Percentiles rank a stretch among this genome's conserved stretches.
phyloP scores from a whole-genome alignment of 805 yeast species.

The Kregervanrija delftensis region DNA sequence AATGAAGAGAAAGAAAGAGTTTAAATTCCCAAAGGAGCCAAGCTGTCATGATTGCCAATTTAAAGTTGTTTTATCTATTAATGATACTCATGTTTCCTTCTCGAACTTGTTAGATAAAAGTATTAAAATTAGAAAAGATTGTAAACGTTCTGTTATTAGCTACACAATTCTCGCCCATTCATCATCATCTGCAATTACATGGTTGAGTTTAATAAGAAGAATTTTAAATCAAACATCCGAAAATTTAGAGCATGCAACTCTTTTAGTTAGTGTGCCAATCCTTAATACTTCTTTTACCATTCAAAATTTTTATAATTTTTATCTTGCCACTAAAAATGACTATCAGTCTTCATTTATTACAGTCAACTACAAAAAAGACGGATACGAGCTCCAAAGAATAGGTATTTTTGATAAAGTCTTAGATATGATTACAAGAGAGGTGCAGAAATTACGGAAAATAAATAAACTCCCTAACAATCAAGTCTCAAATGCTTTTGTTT shows the following conservation, averaged over 20 bases:
- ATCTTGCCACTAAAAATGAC: background rate
- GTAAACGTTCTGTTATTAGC: constrained; percentile 7
- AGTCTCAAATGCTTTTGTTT: constrained; percentile 11
- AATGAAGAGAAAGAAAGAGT: background rate
- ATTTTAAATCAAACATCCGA: constrained; percentile 29
- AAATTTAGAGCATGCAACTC: constrained; percentile 2
- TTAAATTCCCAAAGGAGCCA: constrained; percentile 9
- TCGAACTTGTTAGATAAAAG: constrained; percentile 69
- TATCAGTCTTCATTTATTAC: background rate
- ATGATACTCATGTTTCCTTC: constrained; percentile 37
- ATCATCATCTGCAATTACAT: constrained; percentile 45
- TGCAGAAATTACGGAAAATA: constrained; percentile 15
- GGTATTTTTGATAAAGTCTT: constrained; percentile 33
- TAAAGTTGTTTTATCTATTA: constrained; percentile 10
- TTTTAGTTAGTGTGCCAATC: constrained; percentile 37
- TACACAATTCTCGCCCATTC: constrained; percentile 54
- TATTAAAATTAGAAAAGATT: constrained; percentile 38
- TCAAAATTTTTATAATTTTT: background rate
- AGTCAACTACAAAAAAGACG: constrained; percentile 9
- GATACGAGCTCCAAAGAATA: constrained; percentile 20
- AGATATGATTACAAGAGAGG: constrained; percentile 28
- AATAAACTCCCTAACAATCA: constrained; percentile 4
- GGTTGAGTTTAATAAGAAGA: constrained; percentile 55
- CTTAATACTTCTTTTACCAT: constrained; percentile 35
- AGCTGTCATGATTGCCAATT: constrained; percentile 10